A percentile compares a stretch with the other conserved stretches of the same genome.
These are phyloP conservation scores for Candida montana DNA, from an alignment of 805 yeast species.

Conservation along the genomic window DNA sequence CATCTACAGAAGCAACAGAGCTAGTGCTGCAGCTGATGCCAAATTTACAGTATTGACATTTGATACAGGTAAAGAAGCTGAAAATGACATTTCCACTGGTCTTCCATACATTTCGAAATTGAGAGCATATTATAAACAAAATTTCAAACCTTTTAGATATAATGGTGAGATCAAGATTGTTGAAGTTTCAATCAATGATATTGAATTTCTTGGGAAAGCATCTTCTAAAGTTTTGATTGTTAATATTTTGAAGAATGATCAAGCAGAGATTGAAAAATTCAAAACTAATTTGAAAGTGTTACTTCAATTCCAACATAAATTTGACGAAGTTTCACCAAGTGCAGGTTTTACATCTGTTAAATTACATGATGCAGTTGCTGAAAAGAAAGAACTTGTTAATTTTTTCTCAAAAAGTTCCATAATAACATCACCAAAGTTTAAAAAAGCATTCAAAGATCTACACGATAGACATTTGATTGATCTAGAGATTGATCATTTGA, in stretches of 20 bases:
- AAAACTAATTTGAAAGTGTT: conserved; percentile 31
- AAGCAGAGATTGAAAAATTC: conserved; percentile 32
- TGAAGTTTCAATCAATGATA: conserved; percentile 33
- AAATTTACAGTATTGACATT: conserved; percentile 38
- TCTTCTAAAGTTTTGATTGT: conserved; percentile 12
- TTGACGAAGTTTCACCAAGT: conserved; percentile 40
- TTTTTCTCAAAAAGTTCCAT: conserved; percentile 26
- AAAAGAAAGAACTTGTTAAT: conserved; percentile 31
- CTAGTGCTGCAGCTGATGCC: conserved; percentile 1
- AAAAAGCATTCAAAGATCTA: conserved; percentile 38
- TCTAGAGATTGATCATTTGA: conserved; percentile 48
- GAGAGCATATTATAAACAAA: conserved; percentile 20
- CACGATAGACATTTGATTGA: conserved; percentile 42
- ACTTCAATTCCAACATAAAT: conserved; percentile 33
- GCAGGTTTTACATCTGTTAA: conserved; percentile 29
- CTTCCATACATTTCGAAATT: conserved; percentile 31
- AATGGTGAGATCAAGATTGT: conserved; percentile 30
- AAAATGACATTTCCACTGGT: conserved; percentile 27
- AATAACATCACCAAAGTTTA: conserved; percentile 39
- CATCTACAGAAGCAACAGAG: conserved; percentile 36
- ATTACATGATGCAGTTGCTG: conserved; percentile 32
- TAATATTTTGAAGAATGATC: conserved; percentile 11
- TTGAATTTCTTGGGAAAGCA: conserved; percentile 41
- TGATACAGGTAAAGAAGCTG: conserved; percentile 33
- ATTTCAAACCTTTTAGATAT: conserved; percentile 25